Conservation (phyloP, 352 stramenopile genomes). For the Phytophthora sojae region DNA sequence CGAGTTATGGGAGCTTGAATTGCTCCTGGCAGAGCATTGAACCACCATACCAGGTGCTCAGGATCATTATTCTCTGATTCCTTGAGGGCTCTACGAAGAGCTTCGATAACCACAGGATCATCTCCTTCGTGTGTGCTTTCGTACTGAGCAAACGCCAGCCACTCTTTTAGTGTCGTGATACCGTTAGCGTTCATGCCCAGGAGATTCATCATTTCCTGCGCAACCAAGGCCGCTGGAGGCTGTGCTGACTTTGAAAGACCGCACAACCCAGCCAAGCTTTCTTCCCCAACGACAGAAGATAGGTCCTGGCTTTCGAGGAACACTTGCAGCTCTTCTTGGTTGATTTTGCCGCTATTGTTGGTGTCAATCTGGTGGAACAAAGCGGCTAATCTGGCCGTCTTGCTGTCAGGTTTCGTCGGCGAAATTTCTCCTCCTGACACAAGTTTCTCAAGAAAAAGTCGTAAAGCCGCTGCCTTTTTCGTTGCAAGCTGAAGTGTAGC, state of each 20-base stretch:
- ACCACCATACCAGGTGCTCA: conserved; percentile 49
- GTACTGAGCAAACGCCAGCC: conserved; percentile 48
- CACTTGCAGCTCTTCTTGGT: conserved; percentile 50
- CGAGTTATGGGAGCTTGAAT: conserved; percentile 23
- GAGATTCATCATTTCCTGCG: conserved; percentile 44
- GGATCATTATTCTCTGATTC: conserved; percentile 26
- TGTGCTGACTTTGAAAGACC: conserved; percentile 17
- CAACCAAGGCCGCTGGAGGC: conserved; percentile 16
- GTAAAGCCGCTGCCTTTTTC: conserved; percentile 25
- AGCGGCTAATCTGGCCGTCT: conserved; percentile 24
- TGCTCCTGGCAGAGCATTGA: conserved; percentile 49
- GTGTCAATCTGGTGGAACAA: conserved; percentile 62
- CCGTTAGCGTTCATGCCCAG: conserved; percentile 67
- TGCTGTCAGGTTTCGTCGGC: background rate
- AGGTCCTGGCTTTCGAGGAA: conserved; percentile 47
- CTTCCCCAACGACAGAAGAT: conserved; percentile 10
- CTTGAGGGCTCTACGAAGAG: conserved; percentile 29
- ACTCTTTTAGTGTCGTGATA: conserved; percentile 65
- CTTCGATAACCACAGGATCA: conserved; percentile 33
- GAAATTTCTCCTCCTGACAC: background rate
- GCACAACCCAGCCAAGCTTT: conserved; percentile 23
- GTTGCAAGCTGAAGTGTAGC: conserved; percentile 18
- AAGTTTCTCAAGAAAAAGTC: conserved; percentile 32
- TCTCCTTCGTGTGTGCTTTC: conserved; percentile 5
- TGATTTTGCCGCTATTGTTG: conserved; percentile 67